phyloP scores from a whole-genome alignment of 257 asterid genomes.

The Salvia splendens region DNA sequence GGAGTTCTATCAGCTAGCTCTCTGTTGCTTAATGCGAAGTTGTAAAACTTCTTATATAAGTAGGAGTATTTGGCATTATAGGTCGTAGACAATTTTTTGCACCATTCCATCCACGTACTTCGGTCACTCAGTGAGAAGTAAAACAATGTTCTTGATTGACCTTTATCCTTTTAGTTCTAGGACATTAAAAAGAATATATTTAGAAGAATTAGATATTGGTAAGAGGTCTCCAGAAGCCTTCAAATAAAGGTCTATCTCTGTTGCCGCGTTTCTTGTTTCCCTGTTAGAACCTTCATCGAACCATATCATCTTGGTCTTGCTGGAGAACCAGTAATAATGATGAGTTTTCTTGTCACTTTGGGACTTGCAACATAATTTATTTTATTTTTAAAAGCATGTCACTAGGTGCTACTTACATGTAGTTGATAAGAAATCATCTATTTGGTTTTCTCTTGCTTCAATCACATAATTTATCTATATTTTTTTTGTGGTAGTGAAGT shows the following conservation, averaged over 20 bases:
- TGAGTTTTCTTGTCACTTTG: neutral
- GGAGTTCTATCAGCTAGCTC: neutral
- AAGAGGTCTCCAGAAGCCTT: constrained; percentile 8
- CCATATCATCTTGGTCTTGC: neutral
- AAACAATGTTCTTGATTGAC: constrained; percentile 2
- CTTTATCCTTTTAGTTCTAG: neutral
- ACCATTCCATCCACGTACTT: neutral
- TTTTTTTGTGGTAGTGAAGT: neutral
- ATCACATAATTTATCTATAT: neutral
- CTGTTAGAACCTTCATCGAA: neutral
- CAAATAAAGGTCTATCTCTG: neutral
- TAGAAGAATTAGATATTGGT: constrained; percentile 7
- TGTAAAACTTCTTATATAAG: neutral
- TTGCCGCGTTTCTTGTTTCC: neutral
- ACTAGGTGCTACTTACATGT: neutral
- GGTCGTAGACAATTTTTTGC: constrained; percentile 11
- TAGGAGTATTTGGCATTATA: neutral
- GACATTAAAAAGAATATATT: neutral
- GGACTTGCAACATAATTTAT: neutral
- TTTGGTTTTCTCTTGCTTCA: neutral
- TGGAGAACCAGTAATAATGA: no score
- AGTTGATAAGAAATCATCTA: neutral
- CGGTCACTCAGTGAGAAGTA: neutral
- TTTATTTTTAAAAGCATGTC: neutral
- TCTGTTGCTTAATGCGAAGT: neutral